Evolutionary conservation across 192 early-diverging fungal species (phyloP).

Genomic region (Coemansia sp.): DNA sequence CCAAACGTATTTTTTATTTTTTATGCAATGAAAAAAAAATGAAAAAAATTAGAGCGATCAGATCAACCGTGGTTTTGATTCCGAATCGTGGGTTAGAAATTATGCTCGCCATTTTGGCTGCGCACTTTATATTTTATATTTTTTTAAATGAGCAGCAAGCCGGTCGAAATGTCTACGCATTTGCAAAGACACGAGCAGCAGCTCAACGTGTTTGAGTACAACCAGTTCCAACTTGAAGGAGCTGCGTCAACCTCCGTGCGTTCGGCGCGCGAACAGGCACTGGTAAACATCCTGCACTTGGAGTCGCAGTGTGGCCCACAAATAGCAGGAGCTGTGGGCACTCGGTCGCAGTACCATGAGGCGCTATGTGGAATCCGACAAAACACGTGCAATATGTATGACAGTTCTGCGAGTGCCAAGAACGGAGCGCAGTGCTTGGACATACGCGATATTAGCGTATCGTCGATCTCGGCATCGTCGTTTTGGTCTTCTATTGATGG

Average conservation of each 20-base stretch:
- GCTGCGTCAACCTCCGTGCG: not conserved
- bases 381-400: not conserved
- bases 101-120: too few relatives aligned
- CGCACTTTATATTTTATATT: not conserved
- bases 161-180: not conserved
- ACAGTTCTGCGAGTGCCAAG: not conserved
- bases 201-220: conserved; percentile 16
- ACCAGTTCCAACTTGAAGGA: conserved; percentile 20
- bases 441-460: not conserved
- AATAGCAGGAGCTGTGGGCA: not conserved
- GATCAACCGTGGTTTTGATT: not conserved
- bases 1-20: too few relatives aligned
- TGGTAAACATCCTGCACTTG: conserved; percentile 14
- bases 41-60: not conserved
- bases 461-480: not conserved
- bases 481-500: conserved; percentile 1
- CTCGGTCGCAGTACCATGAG: conserved; percentile 8
- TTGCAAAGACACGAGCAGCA: not conserved
- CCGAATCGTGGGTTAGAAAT: not conserved
- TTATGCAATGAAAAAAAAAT: too few relatives aligned
- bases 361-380: not conserved
- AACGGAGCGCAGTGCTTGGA: not conserved
- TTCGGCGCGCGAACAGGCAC: conserved; percentile 3
- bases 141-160: conserved; percentile 2
- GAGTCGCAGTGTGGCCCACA: conserved; percentile 2